phyloP scores from a whole-genome alignment of 2,329 filamentous ascomycete species.

The Rugonectria rugulosa region DNA sequence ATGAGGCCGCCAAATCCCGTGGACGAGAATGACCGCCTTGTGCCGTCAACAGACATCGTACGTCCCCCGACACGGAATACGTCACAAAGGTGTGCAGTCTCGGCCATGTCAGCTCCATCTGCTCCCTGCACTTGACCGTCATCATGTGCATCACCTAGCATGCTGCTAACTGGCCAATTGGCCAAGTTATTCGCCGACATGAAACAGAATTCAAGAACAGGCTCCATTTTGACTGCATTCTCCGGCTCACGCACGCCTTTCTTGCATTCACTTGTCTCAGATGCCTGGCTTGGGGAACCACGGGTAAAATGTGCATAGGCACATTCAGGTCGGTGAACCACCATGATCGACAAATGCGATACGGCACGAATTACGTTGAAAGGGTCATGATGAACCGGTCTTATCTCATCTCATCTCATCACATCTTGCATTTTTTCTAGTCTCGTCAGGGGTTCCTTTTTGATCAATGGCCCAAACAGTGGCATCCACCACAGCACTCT shows the following conservation, averaged over 20 bases:
- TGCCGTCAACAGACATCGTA: constrained; percentile 1
- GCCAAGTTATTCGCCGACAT: constrained; percentile 15
- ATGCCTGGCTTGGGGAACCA: constrained; percentile 7
- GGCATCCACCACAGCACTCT: no score
- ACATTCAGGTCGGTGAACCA: constrained; percentile 3
- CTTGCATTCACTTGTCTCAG: constrained; percentile 19
- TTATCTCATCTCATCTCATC: constrained; percentile 7
- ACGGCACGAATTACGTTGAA: no score
- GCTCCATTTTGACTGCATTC: constrained; percentile 8
- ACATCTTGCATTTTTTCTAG: constrained; percentile 9
- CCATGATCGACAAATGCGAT: constrained; percentile 10
- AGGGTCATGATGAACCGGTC: constrained; percentile 7
- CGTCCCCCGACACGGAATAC: background rate
- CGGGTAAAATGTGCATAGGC: constrained; percentile 5
- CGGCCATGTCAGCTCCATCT: constrained; percentile 16
- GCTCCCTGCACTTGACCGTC: constrained; percentile 6
- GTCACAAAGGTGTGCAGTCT: constrained; percentile 7
- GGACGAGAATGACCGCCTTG: constrained; percentile 8
- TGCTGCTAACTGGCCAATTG: constrained; percentile 10
- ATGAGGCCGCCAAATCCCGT: constrained; percentile 25
- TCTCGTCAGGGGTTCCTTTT: background rate
- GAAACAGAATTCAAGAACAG: constrained; percentile 10
- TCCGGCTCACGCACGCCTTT: constrained; percentile 16
- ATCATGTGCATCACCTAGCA: constrained; percentile 17
- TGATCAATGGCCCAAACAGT: background rate